phyloP scores from a whole-genome alignment of 148 eudicot genomes.

The Talinum fruticosum region DNA sequence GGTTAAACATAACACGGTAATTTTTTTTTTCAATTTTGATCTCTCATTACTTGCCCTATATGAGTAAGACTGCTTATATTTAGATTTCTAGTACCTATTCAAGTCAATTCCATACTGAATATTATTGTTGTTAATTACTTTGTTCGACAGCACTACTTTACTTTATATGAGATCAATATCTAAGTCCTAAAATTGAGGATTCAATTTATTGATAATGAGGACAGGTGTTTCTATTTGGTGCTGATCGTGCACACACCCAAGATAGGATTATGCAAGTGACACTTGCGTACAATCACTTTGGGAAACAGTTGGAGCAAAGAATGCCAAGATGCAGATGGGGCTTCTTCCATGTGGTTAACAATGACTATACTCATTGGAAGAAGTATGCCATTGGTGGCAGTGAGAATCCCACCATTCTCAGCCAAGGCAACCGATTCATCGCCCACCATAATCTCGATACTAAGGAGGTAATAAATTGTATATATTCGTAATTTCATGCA shows the following conservation, averaged over 20 bases:
- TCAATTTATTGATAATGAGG: background rate
- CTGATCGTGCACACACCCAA: slow-evolving; percentile 28
- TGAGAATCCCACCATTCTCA: slow-evolving; percentile 51
- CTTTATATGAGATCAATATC: no score
- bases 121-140: no score
- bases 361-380: slow-evolving; percentile 75
- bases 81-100: no score
- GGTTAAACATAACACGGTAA: background rate
- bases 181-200: background rate
- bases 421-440: slow-evolving; percentile 68
- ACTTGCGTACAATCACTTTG: slow-evolving; percentile 66
- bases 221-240: slow-evolving; percentile 68
- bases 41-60: no score
- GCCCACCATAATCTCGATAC: slow-evolving; percentile 44
- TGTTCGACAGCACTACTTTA: no score
- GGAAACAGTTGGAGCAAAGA: slow-evolving; percentile 63
- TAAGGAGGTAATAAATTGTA: slow-evolving; percentile 41
- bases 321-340: slow-evolving; percentile 77
- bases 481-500: background rate
- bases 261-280: slow-evolving; percentile 72
- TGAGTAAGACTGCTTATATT: no score
- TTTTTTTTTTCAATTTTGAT: background rate
- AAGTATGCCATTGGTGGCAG: slow-evolving; percentile 83
- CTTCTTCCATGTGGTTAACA: slow-evolving; percentile 66
- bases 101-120: no score